Base-by-base conservation (phyloP, 495 filamentous ascomycete species). In the Penicillium lagena region DNA sequence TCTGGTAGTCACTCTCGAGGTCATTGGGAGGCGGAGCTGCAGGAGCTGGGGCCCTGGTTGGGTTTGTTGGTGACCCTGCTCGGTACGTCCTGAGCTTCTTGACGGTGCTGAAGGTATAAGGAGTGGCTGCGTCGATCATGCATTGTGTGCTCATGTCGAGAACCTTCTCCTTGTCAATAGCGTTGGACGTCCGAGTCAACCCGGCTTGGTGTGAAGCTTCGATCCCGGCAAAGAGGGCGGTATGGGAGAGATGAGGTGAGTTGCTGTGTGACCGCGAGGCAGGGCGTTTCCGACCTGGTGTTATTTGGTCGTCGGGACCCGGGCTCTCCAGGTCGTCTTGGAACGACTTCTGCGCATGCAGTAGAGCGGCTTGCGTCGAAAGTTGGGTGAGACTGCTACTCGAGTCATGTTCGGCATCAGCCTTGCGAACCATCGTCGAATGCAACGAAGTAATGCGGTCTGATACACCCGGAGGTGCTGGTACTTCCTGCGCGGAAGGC, bases 351-450 rank as follows among this genome's bases (percentile, higher is more conserved):
- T 74, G 72, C 10, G 73, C 73, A 41, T 67, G 63, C 6, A 65
- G 38, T n/a, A 76, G 49, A 10, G 74, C 74, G 31, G 70, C 72
- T 35, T 76, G 74, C 1, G 74, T 78, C 1, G 73, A 75, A 14
- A 75, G 55, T 17, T 71, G 62, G 3, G 57, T 49, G 28, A 48
- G 49, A 43, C 49, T 60, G 4, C 52, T 46, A n/a, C 57, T 47
- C 1, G 37, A 40, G 9, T 49, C 46, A 10, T 47, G 30, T 7
- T 52, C 54, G 10, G 64, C 43, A 35, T 55, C 39, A 12, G 31
- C 33, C 27, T 58, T 66, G 6, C 55, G 56, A 12, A 64, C 39
- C 2, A 50, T 52, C 7, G 68, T 69, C 10, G 68, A 68, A 39
- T 71, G 62, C 22, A 73, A 55, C 1, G 70, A 73, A 17, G 54